Percentiles rank a stretch among this genome's conserved stretches.
phyloP scores from a whole-genome alignment of 495 filamentous ascomycete genomes.

The Lepraria neglecta region DNA sequence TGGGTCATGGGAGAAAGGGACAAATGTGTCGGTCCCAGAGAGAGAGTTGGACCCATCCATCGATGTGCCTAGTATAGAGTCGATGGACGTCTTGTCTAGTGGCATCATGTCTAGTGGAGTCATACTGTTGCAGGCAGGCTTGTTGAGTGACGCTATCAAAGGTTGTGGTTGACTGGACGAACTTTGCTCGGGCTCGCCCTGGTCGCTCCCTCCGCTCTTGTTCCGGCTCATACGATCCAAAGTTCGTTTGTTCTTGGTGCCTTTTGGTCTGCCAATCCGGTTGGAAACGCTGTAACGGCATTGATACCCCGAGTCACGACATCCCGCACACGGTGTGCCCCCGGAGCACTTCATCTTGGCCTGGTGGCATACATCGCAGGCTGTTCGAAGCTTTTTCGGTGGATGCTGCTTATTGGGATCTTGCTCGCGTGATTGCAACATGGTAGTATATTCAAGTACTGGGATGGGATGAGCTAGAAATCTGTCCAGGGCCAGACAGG shows the following conservation, averaged over 20 bases:
- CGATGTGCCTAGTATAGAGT: slow-evolving; percentile 11
- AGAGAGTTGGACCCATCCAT: slow-evolving; percentile 13
- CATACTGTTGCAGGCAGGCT: neutral
- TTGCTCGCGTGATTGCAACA: slow-evolving; percentile 15
- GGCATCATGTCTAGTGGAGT: neutral
- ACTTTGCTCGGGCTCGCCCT: neutral
- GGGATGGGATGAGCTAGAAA: neutral
- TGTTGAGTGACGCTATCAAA: slow-evolving; percentile 5
- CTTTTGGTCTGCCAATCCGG: slow-evolving; percentile 29
- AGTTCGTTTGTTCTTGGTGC: slow-evolving; percentile 30
- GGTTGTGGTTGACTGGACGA: slow-evolving; percentile 1
- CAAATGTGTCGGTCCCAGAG: neutral
- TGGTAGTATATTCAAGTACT: neutral
- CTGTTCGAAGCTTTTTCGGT: slow-evolving; percentile 26
- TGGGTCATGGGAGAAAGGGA: neutral
- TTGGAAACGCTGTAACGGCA: slow-evolving; percentile 31
- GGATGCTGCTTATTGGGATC: slow-evolving; percentile 11
- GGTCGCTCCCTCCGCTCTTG: slow-evolving; percentile 14
- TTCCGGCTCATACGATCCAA: slow-evolving; percentile 21
- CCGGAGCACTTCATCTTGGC: slow-evolving; percentile 29
- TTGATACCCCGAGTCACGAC: slow-evolving; percentile 19
- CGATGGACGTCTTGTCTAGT: slow-evolving; percentile 15
- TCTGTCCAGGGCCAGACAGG: neutral
- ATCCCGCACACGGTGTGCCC: slow-evolving; percentile 27
- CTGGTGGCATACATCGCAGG: slow-evolving; percentile 31